These are phyloP conservation scores for Candida incommunis DNA, from an alignment of 805 yeast genomes.

Conservation along the genomic window DNA sequence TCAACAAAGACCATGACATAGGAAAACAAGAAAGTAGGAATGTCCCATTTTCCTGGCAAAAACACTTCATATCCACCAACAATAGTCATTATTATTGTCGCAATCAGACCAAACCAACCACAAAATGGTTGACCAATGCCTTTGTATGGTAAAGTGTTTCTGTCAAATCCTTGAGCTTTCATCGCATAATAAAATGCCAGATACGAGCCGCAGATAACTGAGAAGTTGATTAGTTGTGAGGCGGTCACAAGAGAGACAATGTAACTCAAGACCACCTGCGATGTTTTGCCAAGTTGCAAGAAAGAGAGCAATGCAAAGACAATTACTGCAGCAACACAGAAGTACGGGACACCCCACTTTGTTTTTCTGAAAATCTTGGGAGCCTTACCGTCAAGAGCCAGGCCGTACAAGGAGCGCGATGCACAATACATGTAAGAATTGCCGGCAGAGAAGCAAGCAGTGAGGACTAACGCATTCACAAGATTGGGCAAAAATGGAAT, in stretches of 20 bases:
- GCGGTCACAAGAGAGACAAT: constrained; percentile 57
- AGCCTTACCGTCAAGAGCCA: constrained; percentile 44
- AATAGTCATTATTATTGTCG: constrained; percentile 37
- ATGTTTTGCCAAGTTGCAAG: constrained; percentile 43
- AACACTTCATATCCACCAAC: constrained; percentile 61
- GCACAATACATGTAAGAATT: constrained; percentile 52
- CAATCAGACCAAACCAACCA: constrained; percentile 33
- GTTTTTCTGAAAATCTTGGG: constrained; percentile 33
- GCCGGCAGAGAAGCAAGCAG: constrained; percentile 51
- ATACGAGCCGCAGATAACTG: constrained; percentile 42
- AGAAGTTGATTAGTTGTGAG: constrained; percentile 51
- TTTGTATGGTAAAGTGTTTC: constrained; percentile 32
- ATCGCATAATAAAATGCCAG: constrained; percentile 49
- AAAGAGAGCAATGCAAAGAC: constrained; percentile 54
- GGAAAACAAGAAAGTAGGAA: constrained; percentile 47
- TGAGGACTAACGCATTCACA: constrained; percentile 41
- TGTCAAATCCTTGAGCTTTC: constrained; percentile 36
- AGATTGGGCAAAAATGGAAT: constrained; percentile 28
- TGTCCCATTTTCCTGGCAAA: constrained; percentile 50
- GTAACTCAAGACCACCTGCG: constrained; percentile 59
- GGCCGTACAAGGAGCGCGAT: constrained; percentile 43
- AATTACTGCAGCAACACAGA: constrained; percentile 12
- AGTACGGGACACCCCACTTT: constrained; percentile 40
- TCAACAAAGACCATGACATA: constrained; percentile 59
- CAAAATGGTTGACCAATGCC: constrained; percentile 50